phyloP scores from a whole-genome alignment of 2,329 filamentous ascomycete species.

The Sphaerulina populicola region DNA sequence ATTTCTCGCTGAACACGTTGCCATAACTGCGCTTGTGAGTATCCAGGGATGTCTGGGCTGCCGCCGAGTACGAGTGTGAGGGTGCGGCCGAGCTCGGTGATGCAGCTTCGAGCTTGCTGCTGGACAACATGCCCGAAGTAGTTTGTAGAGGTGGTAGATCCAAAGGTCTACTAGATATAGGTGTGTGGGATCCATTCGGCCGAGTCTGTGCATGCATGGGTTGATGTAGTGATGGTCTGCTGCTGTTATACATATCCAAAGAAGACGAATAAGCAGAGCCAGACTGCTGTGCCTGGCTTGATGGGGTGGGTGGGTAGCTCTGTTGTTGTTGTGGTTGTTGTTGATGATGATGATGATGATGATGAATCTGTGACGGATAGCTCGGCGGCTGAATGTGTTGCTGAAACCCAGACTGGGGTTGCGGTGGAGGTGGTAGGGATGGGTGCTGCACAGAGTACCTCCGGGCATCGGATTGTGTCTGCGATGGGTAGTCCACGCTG shows the following conservation, averaged over 20 bases:
- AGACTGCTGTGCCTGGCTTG: slow-evolving; percentile 16
- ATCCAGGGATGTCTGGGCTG: slow-evolving; percentile 16
- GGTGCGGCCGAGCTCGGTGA: slow-evolving; percentile 39
- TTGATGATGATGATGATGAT: not conserved
- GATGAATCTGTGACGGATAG: slow-evolving; percentile 24
- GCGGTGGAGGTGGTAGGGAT: slow-evolving; percentile 29
- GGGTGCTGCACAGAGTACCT: slow-evolving; percentile 37
- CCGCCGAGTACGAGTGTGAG: slow-evolving; percentile 25
- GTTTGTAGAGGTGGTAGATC: slow-evolving; percentile 40
- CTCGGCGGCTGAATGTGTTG: not conserved
- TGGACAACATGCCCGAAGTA: slow-evolving; percentile 26
- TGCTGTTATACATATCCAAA: slow-evolving; percentile 17
- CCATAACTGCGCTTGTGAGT: slow-evolving; percentile 41
- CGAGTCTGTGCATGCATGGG: slow-evolving; percentile 25
- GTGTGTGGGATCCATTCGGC: slow-evolving; percentile 18
- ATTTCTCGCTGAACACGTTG: slow-evolving; percentile 36
- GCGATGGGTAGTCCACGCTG: slow-evolving; percentile 35
- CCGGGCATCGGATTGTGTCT: slow-evolving; percentile 33
- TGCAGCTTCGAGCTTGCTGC: slow-evolving; percentile 34
- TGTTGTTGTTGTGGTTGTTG: slow-evolving; percentile 22
- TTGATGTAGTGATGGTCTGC: slow-evolving; percentile 22
- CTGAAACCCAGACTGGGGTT: slow-evolving; percentile 18
- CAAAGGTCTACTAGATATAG: slow-evolving; percentile 15
- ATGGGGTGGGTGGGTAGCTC: slow-evolving; percentile 20
- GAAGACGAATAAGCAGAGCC: slow-evolving; percentile 19